Conservation (phyloP, 345 rosid species). For the Eucalyptus shirleyi region DNA sequence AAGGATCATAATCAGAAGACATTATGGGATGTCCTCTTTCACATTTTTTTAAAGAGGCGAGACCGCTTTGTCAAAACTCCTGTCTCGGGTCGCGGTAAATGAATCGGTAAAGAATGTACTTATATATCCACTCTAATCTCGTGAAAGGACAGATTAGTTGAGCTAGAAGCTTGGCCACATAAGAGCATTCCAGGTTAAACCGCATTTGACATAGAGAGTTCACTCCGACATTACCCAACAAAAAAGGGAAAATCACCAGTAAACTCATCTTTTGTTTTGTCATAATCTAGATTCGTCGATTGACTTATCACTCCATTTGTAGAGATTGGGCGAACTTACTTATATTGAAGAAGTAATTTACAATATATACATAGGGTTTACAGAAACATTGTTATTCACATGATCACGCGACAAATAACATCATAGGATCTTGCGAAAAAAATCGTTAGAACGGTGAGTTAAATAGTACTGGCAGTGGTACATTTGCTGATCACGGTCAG, state of each 20-base stretch:
- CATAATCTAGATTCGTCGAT: neutral
- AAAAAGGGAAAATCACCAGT: neutral
- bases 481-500: neutral
- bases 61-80: neutral
- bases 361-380: too few relatives aligned
- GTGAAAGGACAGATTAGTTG: neutral
- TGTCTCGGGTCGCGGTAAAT: neutral
- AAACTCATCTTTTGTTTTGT: neutral
- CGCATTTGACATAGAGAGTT: neutral
- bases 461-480: neutral
- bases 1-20: neutral
- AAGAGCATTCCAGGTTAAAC: neutral
- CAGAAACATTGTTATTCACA: neutral
- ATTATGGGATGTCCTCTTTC: neutral
- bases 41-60: neutral
- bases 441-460: neutral
- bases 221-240: neutral
- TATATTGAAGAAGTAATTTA: too few relatives aligned
- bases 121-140: neutral
- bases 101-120: neutral
- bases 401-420: neutral
- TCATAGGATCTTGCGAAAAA: neutral
- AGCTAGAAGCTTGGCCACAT: neutral
- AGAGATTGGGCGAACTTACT: too few relatives aligned
- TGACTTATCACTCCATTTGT: neutral